A percentile compares a stretch with the other conserved stretches of the same genome.
phyloP scores from a whole-genome alignment of 768 basidiomycete genomes.

The Agrocybe praecox region DNA sequence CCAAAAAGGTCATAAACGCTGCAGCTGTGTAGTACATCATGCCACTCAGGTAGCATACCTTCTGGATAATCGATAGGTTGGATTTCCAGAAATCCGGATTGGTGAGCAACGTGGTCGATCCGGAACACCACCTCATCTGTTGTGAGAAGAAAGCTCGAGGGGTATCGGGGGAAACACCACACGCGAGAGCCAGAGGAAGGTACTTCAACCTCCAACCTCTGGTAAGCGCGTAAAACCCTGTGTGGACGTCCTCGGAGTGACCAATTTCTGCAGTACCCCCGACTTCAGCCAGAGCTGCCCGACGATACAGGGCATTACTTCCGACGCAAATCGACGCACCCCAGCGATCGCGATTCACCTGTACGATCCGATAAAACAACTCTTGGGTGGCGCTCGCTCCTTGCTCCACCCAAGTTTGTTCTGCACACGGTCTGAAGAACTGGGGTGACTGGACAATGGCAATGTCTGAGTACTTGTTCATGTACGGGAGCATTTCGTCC shows the following conservation, averaged over 20 bases:
- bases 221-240: constrained; percentile 27
- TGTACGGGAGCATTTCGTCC: constrained; percentile 24
- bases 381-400: constrained; percentile 28
- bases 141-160: constrained; percentile 30
- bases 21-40: constrained; percentile 29
- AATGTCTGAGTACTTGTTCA: constrained; percentile 22
- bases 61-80: constrained; percentile 24
- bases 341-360: constrained; percentile 29
- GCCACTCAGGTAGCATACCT: constrained; percentile 27
- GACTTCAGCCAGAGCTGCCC: constrained; percentile 24
- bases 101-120: constrained; percentile 25
- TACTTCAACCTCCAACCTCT: constrained; percentile 29
- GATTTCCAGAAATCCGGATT: constrained; percentile 29
- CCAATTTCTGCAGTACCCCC: constrained; percentile 26
- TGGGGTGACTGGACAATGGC: constrained; percentile 31
- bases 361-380: constrained; percentile 26
- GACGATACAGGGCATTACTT: constrained; percentile 28
- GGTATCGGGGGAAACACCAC: constrained; percentile 27
- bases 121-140: constrained; percentile 31
- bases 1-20: constrained; percentile 24
- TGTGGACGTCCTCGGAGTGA: constrained; percentile 29
- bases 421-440: constrained; percentile 24
- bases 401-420: constrained; percentile 30
- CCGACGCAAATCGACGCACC: constrained; percentile 29
- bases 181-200: constrained; percentile 27